Evolutionary conservation across 345 rosid genomes (phyloP), one percentile per base, ranked within the genome.

Genomic region (Linum lewisii): DNA sequence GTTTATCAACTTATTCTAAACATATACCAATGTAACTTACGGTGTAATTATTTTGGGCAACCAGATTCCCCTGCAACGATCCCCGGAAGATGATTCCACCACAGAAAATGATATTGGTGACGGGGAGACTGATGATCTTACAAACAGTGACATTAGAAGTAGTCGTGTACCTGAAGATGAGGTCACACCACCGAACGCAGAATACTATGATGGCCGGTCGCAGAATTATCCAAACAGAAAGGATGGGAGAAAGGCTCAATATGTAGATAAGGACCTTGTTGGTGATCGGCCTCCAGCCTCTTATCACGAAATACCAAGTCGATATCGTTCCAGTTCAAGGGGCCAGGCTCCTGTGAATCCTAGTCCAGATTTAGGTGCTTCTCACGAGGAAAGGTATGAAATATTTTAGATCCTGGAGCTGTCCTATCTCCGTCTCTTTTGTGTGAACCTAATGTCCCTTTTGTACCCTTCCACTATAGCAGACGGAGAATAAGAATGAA

Each of bases 61-160:
- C 70, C 82, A 94, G 99, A 94, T 94, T 77, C 81, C 82, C 53
- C 85, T 84, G 71, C 86, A 94, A 75, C 90, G 76, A 59, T 63
- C 82, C 16, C 22, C 67, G 14, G 87, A 80, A 34, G 82, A 75
- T 72, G 84, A 79, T 66, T 82, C 87, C 29, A 63, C 90, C 9
- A 21, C 68, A 2, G 88, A 79, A 66, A 66, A 76, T 63, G 81
- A 57, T 63, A 72, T 63, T 23, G 57, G 10, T 19, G 82, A 81
- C 54, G 62, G 56, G 57, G 65, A 64, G 21, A 69, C 75, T 23
- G 65, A 63, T 80, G 80, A 70, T 64, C 59, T 42, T n/a, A 69
- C 74, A 42, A 73, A 21, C 61, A 79, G 63, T 59, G 82, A 78
- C 32, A 54, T 60, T 61, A 69, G 61, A 69, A 77, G 61, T 54